Evolutionary conservation across 441 rosid species (phyloP).

Genomic region (Iberis amara): DNA sequence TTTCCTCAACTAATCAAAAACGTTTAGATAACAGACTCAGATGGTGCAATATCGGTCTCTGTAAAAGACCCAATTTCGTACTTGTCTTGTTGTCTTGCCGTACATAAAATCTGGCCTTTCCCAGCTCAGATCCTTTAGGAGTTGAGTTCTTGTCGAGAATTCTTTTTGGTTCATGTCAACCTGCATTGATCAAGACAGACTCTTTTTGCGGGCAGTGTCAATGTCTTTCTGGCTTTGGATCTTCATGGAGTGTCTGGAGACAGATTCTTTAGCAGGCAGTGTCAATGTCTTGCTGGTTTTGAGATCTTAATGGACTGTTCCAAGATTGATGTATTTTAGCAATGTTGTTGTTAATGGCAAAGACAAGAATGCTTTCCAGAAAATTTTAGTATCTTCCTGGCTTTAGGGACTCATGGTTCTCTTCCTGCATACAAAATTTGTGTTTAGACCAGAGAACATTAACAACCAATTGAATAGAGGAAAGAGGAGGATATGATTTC

Average conservation of each 20-base stretch:
- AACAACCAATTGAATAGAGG: neutral
- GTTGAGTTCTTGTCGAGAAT: neutral
- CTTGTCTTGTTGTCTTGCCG: neutral
- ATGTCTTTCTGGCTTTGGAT: neutral
- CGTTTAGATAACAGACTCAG: neutral
- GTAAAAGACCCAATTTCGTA: neutral
- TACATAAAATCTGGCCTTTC: slow-evolving; percentile 4
- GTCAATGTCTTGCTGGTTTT: no score
- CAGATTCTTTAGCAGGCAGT: neutral
- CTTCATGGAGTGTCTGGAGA: neutral
- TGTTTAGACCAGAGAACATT: neutral
- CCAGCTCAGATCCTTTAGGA: neutral
- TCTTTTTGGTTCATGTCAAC: neutral
- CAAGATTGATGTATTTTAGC: neutral
- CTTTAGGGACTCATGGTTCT: neutral
- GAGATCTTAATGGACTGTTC: neutral
- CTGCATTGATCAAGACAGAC: slow-evolving; percentile 4
- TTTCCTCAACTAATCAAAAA: slow-evolving; percentile 9
- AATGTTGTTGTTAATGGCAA: neutral
- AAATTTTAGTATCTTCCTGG: neutral
- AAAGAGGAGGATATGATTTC: slow-evolving; percentile 6
- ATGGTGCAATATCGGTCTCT: neutral
- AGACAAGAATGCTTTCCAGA: neutral
- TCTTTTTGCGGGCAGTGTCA: neutral
- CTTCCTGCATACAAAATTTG: neutral